Conservation (phyloP, 2,329 filamentous ascomycete species). For the Purpureocillium lavendulum region DNA sequence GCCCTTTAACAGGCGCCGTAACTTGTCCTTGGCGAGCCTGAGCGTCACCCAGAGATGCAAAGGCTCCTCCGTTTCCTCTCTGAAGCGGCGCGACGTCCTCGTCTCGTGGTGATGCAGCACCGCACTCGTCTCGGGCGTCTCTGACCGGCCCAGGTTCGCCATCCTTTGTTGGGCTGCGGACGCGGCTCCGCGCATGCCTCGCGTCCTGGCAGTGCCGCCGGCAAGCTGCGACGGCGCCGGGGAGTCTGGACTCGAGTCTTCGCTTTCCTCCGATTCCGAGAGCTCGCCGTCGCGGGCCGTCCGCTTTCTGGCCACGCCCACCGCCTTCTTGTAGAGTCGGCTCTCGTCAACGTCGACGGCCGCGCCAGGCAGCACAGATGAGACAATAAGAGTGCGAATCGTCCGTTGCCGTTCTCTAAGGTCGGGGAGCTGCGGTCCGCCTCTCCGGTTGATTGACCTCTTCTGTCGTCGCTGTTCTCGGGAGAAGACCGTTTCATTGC, state of each 20-base stretch:
- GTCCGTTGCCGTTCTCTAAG: constrained; percentile 91
- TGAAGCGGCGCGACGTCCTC: constrained; percentile 54
- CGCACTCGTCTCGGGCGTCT: constrained; percentile 71
- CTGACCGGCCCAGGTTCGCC: constrained; percentile 72
- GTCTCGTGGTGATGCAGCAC: constrained; percentile 60
- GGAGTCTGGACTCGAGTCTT: constrained; percentile 81
- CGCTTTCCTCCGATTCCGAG: constrained; percentile 86
- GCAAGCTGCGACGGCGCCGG: constrained; percentile 65
- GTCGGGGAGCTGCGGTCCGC: constrained; percentile 89
- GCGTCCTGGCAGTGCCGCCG: constrained; percentile 72
- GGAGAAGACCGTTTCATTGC: constrained; percentile 86
- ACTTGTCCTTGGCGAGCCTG: constrained; percentile 62
- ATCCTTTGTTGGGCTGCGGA: constrained; percentile 81
- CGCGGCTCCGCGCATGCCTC: constrained; percentile 83
- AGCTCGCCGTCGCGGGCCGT: constrained; percentile 54
- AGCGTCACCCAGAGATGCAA: constrained; percentile 66
- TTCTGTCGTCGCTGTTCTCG: constrained; percentile 92
- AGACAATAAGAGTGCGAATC: constrained; percentile 85
- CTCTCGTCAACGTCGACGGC: constrained; percentile 75
- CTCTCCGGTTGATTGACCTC: constrained; percentile 85
- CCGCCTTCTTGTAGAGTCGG: constrained; percentile 73
- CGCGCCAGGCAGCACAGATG: constrained; percentile 83
- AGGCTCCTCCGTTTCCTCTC: constrained; percentile 75
- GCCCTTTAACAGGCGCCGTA: constrained; percentile 57
- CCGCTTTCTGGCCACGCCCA: constrained; percentile 51